A percentile compares a stretch with the other conserved stretches of the same genome.
Conservation (phyloP, 352 stramenopile species). For the Pythium diclinum region DNA sequence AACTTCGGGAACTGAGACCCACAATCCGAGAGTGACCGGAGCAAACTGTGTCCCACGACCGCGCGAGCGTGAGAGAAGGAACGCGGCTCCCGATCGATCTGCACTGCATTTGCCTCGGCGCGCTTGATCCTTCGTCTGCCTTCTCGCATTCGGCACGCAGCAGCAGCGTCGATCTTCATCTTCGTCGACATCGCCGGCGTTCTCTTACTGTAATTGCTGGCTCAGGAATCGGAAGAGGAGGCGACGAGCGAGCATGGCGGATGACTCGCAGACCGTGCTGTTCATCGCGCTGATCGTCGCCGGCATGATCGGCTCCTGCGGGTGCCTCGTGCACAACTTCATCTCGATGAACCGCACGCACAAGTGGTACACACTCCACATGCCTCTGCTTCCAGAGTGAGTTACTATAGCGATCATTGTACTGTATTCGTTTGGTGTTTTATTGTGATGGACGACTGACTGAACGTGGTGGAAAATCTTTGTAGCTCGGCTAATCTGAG, state of each 20-base stretch:
- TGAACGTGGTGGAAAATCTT: not conserved
- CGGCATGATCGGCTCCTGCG: conserved; percentile 5
- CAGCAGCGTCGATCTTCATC: not conserved
- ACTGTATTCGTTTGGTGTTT: too few relatives aligned
- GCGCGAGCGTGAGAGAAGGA: not conserved
- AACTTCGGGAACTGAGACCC: not conserved
- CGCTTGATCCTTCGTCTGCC: not conserved
- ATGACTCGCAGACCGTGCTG: conserved; percentile 4
- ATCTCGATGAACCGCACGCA: conserved; percentile 11
- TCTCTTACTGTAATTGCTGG: not conserved
- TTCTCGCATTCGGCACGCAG: not conserved
- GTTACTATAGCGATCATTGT: too few relatives aligned
- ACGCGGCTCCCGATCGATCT: not conserved
- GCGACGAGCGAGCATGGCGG: not conserved
- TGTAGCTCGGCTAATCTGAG: conserved; percentile 17
- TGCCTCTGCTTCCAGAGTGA: conserved; percentile 15
- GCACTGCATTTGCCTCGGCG: not conserved
- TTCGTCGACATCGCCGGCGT: not conserved
- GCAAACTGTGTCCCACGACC: conserved; percentile 1
- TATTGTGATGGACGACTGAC: not conserved
- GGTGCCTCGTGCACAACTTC: conserved; percentile 12
- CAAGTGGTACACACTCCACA: conserved; percentile 18
- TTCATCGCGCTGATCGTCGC: conserved; percentile 1
- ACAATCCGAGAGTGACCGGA: not conserved
- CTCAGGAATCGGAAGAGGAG: not conserved